Percentiles rank a stretch among this genome's conserved stretches.
These are phyloP conservation scores for Oryza punctata DNA, from an alignment of 176 grass and related monocot species.

Conservation along the genomic window DNA sequence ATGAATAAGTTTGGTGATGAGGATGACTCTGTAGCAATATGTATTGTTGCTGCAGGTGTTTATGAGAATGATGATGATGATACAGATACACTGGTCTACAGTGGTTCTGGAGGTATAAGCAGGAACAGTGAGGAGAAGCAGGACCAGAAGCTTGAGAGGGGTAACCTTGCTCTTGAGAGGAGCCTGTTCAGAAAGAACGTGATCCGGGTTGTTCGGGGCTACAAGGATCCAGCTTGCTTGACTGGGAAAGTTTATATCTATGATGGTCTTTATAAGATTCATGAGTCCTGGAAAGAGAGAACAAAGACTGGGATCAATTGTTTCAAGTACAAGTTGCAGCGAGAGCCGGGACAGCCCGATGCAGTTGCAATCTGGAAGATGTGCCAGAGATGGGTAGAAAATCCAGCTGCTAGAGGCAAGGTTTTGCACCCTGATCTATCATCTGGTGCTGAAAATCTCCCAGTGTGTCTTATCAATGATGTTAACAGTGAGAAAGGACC, in stretches of 20 bases:
- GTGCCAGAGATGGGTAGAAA: slow-evolving; percentile 81
- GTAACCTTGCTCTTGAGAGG: slow-evolving; percentile 88
- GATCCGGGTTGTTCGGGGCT: slow-evolving; percentile 81
- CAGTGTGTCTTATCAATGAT: slow-evolving; percentile 90
- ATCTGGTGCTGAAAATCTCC: slow-evolving; percentile 73
- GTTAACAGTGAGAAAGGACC: slow-evolving; percentile 75
- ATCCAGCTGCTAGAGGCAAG: slow-evolving; percentile 57
- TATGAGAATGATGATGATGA: slow-evolving; percentile 92
- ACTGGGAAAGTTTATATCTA: slow-evolving; percentile 88
- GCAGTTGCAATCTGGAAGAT: slow-evolving; percentile 71
- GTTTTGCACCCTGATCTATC: slow-evolving; percentile 84
- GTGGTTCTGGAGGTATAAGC: slow-evolving; percentile 74
- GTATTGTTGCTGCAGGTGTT: slow-evolving; percentile 80
- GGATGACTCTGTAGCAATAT: slow-evolving; percentile 82
- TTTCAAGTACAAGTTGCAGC: slow-evolving; percentile 89
- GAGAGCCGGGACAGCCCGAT: slow-evolving; percentile 76
- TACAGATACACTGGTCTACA: slow-evolving; percentile 75
- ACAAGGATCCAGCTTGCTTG: slow-evolving; percentile 63
- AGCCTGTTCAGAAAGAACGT: slow-evolving; percentile 71
- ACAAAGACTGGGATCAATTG: slow-evolving; percentile 61
- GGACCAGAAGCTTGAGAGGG: slow-evolving; percentile 90
- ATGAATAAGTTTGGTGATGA: slow-evolving; percentile 67
- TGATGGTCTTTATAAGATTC: slow-evolving; percentile 91
- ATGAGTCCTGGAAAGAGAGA: slow-evolving; percentile 81
- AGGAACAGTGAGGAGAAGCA: slow-evolving; percentile 61